Evolutionary conservation across 202 grass and related monocot genomes (phyloP), one percentile per base, ranked within the genome.

Genomic region (Cymbopogon flexuosus): DNA sequence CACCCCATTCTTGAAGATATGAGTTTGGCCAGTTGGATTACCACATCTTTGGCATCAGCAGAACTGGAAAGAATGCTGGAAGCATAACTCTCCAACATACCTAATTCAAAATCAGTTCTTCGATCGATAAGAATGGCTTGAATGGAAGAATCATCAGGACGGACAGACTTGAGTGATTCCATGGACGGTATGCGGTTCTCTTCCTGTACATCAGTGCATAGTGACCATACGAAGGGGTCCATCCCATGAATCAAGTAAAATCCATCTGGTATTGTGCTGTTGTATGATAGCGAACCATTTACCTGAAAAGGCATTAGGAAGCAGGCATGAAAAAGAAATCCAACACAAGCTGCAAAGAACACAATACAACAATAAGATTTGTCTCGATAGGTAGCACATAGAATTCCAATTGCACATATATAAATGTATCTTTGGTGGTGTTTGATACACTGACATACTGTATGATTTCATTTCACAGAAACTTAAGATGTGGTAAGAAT

Each of bases 211-310:
- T 92, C 94, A 31, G 85, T 94, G 84, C 96, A 98, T 40, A 95
- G 70, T 8, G 88, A 95, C 95, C 96, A 98, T 22, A 98, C 90
- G 75, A 91, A 95, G 36, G 96, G 92, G 68, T 98, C 92, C 88
- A 98, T 89, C 30, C 95, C 96, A 72, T 94, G 92, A 76, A 98
- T 98, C 75, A 93, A 46, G 70, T 98, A 98, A 67, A 98, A 98
- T 10, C 92, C 92, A 85, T 98, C 96, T 13, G 86, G 84, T 84
- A 98, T 93, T 46, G 80, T 85, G 81, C 92, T 88, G 72, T 70
- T 92, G 73, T 98, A 98, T 0, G 96, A 98, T 68, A 98, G 81
- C 40, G 88, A 91, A 57, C 92, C 92, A 67, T 91, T 98, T 70
- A 98, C 90, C 96, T 98, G 65, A 54, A 51, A 83, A 75, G 3